These are phyloP conservation scores for Monosporascus sp. DNA, from an alignment of 2,329 filamentous ascomycete species.

Conservation along the genomic window DNA sequence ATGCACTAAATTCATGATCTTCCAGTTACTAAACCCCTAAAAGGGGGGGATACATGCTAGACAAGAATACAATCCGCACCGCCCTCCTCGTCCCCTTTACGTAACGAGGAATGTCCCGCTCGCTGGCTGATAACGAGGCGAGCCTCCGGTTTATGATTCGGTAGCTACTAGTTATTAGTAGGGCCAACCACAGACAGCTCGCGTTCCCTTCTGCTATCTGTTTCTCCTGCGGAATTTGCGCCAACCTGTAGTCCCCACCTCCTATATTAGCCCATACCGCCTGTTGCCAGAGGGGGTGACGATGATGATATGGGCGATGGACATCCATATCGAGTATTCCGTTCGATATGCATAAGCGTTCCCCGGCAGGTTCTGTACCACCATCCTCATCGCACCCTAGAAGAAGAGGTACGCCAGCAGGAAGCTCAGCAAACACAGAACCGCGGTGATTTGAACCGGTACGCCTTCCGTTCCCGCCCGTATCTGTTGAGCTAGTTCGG, in stretches of 20 bases:
- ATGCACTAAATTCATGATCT: slow-evolving; percentile 2
- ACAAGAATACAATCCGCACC: slow-evolving; percentile 7
- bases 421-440: slow-evolving; percentile 84
- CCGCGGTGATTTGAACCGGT: slow-evolving; percentile 77
- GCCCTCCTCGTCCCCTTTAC: not conserved
- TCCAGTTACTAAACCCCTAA: slow-evolving; percentile 4
- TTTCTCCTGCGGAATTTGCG: not conserved
- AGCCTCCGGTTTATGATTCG: not conserved
- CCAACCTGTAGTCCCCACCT: not conserved
- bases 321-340: not conserved
- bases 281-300: not conserved
- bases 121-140: not conserved
- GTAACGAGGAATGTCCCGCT: not conserved
- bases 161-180: not conserved
- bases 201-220: not conserved
- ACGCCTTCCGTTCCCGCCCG: slow-evolving; percentile 68
- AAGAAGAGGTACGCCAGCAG: slow-evolving; percentile 95
- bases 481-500: slow-evolving; percentile 48
- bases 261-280: not conserved
- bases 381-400: slow-evolving; percentile 38
- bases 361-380: slow-evolving; percentile 5
- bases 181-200: not conserved
- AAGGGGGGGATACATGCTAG: slow-evolving; percentile 19
- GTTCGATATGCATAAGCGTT: not conserved
- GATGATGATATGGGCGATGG: no score